Evolutionary conservation across 768 basidiomycete genomes (phyloP).

Genomic region (Tephrocybe sp.): DNA sequence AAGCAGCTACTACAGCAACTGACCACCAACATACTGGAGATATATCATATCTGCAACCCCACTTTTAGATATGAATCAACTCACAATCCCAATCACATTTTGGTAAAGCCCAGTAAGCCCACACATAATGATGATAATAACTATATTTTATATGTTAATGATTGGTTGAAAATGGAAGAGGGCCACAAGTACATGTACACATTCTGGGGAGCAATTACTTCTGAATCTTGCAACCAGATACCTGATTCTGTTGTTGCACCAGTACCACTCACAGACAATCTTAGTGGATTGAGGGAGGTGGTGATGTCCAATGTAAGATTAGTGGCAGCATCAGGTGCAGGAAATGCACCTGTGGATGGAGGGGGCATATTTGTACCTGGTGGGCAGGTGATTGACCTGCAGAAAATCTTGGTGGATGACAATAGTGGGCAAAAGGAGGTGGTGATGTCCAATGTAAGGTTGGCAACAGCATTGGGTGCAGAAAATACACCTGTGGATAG

Average conservation of each 20-base stretch:
- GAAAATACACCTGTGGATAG: slow-evolving; percentile 29
- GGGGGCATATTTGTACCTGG: too few species aligned
- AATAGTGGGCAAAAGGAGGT: slow-evolving; percentile 59
- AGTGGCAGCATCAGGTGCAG: too few species aligned
- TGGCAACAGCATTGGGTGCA: slow-evolving; percentile 47
- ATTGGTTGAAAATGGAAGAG: slow-evolving; percentile 92
- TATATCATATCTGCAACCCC: slow-evolving; percentile 93
- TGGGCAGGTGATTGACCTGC: too few species aligned
- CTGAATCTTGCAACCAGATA: slow-evolving; percentile 53
- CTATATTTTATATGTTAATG: slow-evolving; percentile 99
- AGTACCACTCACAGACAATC: slow-evolving; percentile 66
- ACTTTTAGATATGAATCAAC: slow-evolving; percentile 92
- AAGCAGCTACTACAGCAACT: slow-evolving; percentile 60
- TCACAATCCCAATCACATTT: slow-evolving; percentile 92
- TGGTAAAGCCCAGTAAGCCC: slow-evolving; percentile 97
- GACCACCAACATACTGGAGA: slow-evolving; percentile 86
- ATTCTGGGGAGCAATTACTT: slow-evolving; percentile 8
- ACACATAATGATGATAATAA: slow-evolving; percentile 97
- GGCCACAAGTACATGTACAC: slow-evolving; percentile 77
- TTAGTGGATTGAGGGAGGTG: slow-evolving; percentile 54
- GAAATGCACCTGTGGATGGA: too few species aligned
- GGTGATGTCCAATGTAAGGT: slow-evolving; percentile 79
- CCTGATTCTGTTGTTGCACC: slow-evolving; percentile 79
- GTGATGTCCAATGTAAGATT: too few species aligned
- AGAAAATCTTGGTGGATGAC: slow-evolving; percentile 66